phyloP scores from a whole-genome alignment of 2,329 filamentous ascomycete genomes.

The Madurella mycetomatis region DNA sequence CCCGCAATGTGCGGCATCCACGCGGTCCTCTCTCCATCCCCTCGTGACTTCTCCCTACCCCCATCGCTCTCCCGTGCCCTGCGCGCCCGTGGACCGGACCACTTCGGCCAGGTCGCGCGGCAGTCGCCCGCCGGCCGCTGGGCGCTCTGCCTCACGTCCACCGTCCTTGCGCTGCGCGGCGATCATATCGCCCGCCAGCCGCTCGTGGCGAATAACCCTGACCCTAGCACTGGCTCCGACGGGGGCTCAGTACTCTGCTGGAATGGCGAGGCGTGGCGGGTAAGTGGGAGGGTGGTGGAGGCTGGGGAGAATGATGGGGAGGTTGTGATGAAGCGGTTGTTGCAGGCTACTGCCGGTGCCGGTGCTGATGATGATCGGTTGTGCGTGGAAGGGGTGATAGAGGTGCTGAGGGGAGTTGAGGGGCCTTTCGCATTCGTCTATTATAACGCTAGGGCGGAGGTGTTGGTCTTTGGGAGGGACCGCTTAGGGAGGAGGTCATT shows the following conservation, averaged over 20 bases:
- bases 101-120: constrained; percentile 43
- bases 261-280: constrained; percentile 95
- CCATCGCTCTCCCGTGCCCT: constrained; percentile 38
- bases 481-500: constrained; percentile 83
- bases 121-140: constrained; percentile 23
- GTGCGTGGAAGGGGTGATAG: constrained; percentile 37
- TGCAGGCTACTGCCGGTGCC: constrained; percentile 32
- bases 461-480: constrained; percentile 80
- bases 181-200: constrained; percentile 68
- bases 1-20: constrained; percentile 58
- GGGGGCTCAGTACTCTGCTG: constrained; percentile 75
- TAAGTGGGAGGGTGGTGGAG: constrained; percentile 52
- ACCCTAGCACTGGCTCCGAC: constrained; percentile 37
- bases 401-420: constrained; percentile 57
- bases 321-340: constrained; percentile 59
- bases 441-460: constrained; percentile 58
- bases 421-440: constrained; percentile 91
- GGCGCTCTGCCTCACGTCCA: constrained; percentile 66
- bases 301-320: constrained; percentile 75
- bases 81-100: constrained; percentile 56
- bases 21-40: constrained; percentile 41
- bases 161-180: constrained; percentile 86
- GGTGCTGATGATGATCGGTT: constrained; percentile 10
- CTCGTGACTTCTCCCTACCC: constrained; percentile 29
- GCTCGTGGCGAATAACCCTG: constrained; percentile 48